Evolutionary conservation across 495 filamentous ascomycete genomes (phyloP).

Genomic region (Paragyromitra xinjiangensis): DNA sequence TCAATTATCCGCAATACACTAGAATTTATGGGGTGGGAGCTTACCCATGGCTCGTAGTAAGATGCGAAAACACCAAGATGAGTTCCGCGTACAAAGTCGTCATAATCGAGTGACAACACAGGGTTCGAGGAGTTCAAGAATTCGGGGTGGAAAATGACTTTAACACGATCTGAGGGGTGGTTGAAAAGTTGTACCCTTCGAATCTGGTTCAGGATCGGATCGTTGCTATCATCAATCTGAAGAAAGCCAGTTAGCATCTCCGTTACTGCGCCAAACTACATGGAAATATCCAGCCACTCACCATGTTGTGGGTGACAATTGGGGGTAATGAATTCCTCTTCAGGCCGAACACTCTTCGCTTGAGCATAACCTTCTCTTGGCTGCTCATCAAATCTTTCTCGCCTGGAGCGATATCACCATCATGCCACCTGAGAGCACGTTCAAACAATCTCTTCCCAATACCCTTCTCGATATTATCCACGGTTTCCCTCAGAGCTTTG

Average conservation of each 20-base stretch:
- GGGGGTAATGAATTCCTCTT: constrained; percentile 88
- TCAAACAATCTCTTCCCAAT: constrained; percentile 95
- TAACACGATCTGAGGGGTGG: constrained; percentile 91
- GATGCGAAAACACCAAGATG: constrained; percentile 95
- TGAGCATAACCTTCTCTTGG: constrained; percentile 90
- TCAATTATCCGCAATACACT: constrained; percentile 15
- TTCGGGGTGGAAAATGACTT: constrained; percentile 97
- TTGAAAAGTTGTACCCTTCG: constrained; percentile 97
- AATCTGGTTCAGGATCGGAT: constrained; percentile 95
- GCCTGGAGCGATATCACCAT: constrained; percentile 89
- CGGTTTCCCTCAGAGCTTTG: constrained; percentile 91
- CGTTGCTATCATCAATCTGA: constrained; percentile 80
- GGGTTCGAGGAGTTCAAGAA: constrained; percentile 96
- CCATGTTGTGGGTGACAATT: constrained; percentile 99
- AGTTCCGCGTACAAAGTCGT: constrained; percentile 97
- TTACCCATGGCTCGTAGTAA: constrained; percentile 94
- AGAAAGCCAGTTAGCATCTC: constrained; percentile 16
- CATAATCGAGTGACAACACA: constrained; percentile 93
- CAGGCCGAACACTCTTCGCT: constrained; percentile 92
- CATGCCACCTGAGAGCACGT: constrained; percentile 89
- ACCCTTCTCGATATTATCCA: constrained; percentile 85
- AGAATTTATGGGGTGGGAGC: neutral
- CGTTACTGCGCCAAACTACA: neutral
- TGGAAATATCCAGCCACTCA: constrained; percentile 33
- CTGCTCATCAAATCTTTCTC: constrained; percentile 93